Conservation (phyloP, 495 filamentous ascomycete species). For the Bathelium albidoporum region DNA sequence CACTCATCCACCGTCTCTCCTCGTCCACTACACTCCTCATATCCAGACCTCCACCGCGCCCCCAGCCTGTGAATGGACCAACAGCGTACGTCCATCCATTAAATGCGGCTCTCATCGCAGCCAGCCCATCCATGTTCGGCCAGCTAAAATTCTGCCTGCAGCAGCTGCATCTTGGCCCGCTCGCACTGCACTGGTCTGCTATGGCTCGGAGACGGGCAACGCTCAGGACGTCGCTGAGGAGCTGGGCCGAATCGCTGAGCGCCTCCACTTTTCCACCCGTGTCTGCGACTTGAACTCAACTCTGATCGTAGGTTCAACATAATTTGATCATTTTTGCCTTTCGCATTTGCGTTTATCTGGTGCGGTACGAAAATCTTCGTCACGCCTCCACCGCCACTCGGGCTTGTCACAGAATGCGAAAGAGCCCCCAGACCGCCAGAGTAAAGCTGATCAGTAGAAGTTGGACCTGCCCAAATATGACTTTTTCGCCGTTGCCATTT, state of each 20-base stretch:
- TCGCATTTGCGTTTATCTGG: not conserved
- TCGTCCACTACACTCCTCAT: not conserved
- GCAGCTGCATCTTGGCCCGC: not conserved
- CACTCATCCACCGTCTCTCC: not conserved
- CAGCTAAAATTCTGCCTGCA: not conserved
- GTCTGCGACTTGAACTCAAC: conserved; percentile 68
- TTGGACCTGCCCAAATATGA: conserved; percentile 39
- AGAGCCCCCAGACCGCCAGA: conserved; percentile 24
- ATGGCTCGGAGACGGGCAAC: conserved; percentile 92
- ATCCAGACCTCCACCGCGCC: not conserved
- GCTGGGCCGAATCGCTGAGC: conserved; percentile 57
- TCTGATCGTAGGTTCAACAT: conserved; percentile 50
- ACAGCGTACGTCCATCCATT: not conserved
- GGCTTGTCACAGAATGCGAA: not conserved
- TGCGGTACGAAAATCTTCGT: not conserved
- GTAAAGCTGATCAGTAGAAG: conserved; percentile 13
- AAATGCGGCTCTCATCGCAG: not conserved
- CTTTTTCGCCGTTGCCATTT: conserved; percentile 67
- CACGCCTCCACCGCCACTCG: not conserved
- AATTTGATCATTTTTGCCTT: not conserved
- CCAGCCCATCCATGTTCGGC: not conserved
- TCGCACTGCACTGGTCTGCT: conserved; percentile 63
- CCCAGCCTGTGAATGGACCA: not conserved
- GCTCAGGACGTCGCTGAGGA: conserved; percentile 81
- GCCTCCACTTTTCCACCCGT: conserved; percentile 64